Percentiles rank a stretch among this genome's conserved stretches.
These are phyloP conservation scores for Aspergillus novofumigatus DNA, from an alignment of 2,329 filamentous ascomycete species.

Conservation along the genomic window DNA sequence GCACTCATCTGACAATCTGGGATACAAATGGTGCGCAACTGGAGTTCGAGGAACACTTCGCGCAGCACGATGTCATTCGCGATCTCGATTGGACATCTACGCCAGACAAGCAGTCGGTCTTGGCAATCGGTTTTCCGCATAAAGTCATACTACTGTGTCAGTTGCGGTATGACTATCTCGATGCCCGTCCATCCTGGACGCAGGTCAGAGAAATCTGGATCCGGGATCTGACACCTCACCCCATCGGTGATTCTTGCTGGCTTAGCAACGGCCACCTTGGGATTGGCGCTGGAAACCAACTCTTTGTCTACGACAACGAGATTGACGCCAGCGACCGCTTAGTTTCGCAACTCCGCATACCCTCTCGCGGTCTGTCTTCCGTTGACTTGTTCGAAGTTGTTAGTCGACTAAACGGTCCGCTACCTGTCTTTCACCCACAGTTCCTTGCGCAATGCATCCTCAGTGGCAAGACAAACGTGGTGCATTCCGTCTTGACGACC, in stretches of 20 bases:
- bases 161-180: slow-evolving; percentile 86
- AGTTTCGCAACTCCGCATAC: slow-evolving; percentile 52
- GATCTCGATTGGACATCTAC: slow-evolving; percentile 95
- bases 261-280: slow-evolving; percentile 78
- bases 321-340: slow-evolving; percentile 62
- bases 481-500: slow-evolving; percentile 67
- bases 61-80: slow-evolving; percentile 68
- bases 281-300: slow-evolving; percentile 83
- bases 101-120: slow-evolving; percentile 79
- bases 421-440: slow-evolving; percentile 89
- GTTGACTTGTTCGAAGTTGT: slow-evolving; percentile 78
- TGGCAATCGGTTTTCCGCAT: slow-evolving; percentile 90
- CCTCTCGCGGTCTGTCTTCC: slow-evolving; percentile 45
- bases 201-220: slow-evolving; percentile 78
- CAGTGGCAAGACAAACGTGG: slow-evolving; percentile 67
- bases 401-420: slow-evolving; percentile 75
- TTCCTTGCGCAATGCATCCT: slow-evolving; percentile 84
- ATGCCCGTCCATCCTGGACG: slow-evolving; percentile 85
- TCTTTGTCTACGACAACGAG: slow-evolving; percentile 78
- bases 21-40: slow-evolving; percentile 76
- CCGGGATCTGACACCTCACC: slow-evolving; percentile 76
- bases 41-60: slow-evolving; percentile 74
- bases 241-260: slow-evolving; percentile 92
- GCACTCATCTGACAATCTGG: slow-evolving; percentile 82
- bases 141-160: slow-evolving; percentile 78